These are phyloP conservation scores for Prosopis cineraria DNA, from an alignment of 306 rosid genomes.

Conservation along the genomic window DNA sequence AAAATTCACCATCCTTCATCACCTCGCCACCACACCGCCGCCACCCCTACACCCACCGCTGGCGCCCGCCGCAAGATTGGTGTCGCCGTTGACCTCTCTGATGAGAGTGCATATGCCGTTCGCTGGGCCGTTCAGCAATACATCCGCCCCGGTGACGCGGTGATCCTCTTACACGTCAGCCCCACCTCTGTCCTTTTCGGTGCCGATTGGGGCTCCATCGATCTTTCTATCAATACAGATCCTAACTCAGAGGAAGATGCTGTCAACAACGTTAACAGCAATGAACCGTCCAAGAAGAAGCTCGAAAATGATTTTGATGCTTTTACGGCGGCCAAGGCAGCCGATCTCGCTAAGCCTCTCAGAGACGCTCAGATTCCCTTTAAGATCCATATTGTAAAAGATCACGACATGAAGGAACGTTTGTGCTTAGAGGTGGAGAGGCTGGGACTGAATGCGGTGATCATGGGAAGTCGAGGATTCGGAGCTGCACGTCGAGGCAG, in stretches of 20 bases:
- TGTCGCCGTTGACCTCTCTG: conserved; percentile 79
- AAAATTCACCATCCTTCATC: conserved; percentile 73
- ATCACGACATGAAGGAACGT: conserved; percentile 82
- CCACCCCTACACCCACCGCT: conserved; percentile 72
- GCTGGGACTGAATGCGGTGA: conserved; percentile 72
- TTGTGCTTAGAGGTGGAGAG: conserved; percentile 80
- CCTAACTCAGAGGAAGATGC: conserved; percentile 28
- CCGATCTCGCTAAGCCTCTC: conserved; percentile 65
- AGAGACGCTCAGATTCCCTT: conserved; percentile 79
- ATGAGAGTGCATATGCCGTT: conserved; percentile 76
- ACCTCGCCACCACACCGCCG: conserved; percentile 58
- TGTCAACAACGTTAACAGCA: conserved; percentile 10
- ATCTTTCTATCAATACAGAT: conserved; percentile 51
- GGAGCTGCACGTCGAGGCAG: conserved; percentile 68
- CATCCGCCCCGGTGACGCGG: conserved; percentile 83
- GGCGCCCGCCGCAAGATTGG: conserved; percentile 85
- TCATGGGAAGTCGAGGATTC: conserved; percentile 84
- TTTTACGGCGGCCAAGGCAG: conserved; percentile 68
- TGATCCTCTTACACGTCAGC: conserved; percentile 81
- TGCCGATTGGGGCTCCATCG: conserved; percentile 82
- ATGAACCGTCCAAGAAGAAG: conserved; percentile 40
- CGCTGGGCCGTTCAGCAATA: conserved; percentile 80
- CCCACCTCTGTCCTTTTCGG: conserved; percentile 81
- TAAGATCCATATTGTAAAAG: conserved; percentile 86
- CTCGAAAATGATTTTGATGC: conserved; percentile 74